phyloP scores from a whole-genome alignment of 2,329 filamentous ascomycete genomes.

The Penicillium hesseltinei region DNA sequence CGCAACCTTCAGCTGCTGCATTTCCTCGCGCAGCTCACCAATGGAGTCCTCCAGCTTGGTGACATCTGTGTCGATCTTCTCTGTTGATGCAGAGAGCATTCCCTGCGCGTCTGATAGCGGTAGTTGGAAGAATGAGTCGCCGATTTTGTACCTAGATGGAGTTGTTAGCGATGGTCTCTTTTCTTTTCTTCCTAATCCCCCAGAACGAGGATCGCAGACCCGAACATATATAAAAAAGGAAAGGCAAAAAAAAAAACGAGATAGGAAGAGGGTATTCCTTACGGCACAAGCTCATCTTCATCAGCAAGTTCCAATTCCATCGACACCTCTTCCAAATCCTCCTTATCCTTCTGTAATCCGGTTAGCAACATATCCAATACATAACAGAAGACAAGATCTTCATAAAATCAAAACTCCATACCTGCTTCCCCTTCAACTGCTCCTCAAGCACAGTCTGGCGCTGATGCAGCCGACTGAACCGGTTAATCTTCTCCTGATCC shows the following conservation, averaged over 20 bases:
- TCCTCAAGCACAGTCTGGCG: conserved; percentile 77
- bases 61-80: conserved; percentile 75
- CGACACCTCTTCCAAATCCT: conserved; percentile 90
- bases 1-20: conserved; percentile 84
- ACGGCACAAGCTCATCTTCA: conserved; percentile 92
- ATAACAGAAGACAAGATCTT: background rate
- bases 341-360: conserved; percentile 81
- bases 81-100: conserved; percentile 69
- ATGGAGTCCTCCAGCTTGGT: conserved; percentile 74
- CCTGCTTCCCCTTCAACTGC: conserved; percentile 74
- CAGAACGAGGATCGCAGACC: background rate
- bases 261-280: conserved; percentile 47
- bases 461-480: conserved; percentile 91
- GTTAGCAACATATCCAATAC: conserved; percentile 2
- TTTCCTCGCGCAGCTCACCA: conserved; percentile 73
- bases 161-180: conserved; percentile 7
- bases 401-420: conserved; percentile 16
- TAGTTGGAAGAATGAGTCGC: conserved; percentile 89
- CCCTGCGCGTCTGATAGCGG: conserved; percentile 82
- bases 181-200: background rate
- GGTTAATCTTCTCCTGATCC: conserved; percentile 98
- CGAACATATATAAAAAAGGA: background rate
- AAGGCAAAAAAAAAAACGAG: background rate
- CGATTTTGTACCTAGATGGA: conserved; percentile 79
- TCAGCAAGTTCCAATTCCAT: conserved; percentile 91